Conservation (phyloP, 2,329 filamentous ascomycete genomes). For the Colletotrichum shisoi region DNA sequence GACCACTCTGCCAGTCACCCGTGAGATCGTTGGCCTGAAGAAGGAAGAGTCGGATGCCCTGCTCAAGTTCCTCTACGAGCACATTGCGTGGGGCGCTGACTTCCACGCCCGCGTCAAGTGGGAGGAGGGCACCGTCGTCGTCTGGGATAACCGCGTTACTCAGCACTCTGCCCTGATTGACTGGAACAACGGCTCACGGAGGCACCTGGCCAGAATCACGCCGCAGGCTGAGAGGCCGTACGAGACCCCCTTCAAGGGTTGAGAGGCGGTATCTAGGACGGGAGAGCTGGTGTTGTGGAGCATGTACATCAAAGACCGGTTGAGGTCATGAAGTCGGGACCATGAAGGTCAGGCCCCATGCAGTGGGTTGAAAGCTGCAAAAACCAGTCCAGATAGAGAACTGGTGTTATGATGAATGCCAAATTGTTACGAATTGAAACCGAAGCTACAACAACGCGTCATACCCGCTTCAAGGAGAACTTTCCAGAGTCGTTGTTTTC, state of each 20-base stretch:
- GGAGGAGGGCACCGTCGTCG: conserved; percentile 37
- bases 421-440: neutral
- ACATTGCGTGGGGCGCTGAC: conserved; percentile 38
- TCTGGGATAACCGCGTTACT: conserved; percentile 37
- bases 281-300: neutral
- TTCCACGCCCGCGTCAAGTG: conserved; percentile 39
- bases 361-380: neutral
- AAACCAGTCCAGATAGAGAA: neutral
- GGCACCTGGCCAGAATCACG: conserved; percentile 37
- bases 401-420: conserved; percentile 15
- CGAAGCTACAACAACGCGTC: neutral
- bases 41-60: conserved; percentile 37
- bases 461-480: no score
- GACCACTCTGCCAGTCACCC: conserved; percentile 15
- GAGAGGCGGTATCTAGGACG: neutral
- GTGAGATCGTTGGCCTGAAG: conserved; percentile 36
- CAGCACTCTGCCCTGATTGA: conserved; percentile 37
- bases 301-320: neutral
- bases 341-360: neutral
- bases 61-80: conserved; percentile 38
- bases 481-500: no score
- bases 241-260: conserved; percentile 37
- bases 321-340: neutral
- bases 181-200: conserved; percentile 37
- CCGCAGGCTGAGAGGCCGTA: conserved; percentile 36